Evolutionary conservation across 2,329 filamentous ascomycete genomes (phyloP), one percentile per base, ranked within the genome.

Genomic region (Sordariomycetes sp.): DNA sequence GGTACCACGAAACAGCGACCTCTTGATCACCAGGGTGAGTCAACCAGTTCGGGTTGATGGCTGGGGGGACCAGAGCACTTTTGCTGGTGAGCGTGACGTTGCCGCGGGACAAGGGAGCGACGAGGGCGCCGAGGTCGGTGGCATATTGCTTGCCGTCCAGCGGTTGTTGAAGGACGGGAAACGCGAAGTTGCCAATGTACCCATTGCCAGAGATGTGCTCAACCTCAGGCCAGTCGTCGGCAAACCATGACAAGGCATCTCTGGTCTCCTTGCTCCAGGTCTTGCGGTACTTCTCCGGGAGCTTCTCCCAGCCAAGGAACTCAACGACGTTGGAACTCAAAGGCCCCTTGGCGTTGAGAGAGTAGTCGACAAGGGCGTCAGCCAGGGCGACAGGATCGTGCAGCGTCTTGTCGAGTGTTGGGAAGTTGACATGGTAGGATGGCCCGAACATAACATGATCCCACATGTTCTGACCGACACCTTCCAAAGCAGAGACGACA

Each of bases 391-490:
- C 26, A 2, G 46, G 36, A 21, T 41, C 35, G 15, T 44, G 42
- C 8, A 49, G 33, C 4, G 39, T 42, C 2, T 29, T 44, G 17
- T 42, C 47, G 6, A 49, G 45, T 6, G 45, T 47, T 12, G 41
- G 42, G 14, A 36, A 17, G n/a, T 34, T 37, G 30, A 43, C 33
- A 5, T 32, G 12, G 18, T 39, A 39, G 3, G 39, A 29, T 5
- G 35, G 32, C 6, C 32, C 34, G 12, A 41, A 39, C 20, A 41
- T 12, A 61, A 53, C 42, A 37, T 70, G 69, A 46, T 80, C 74
- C 49, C 75, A 64, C 9, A 80, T 57, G 50, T 79, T 79, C 8
- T 56, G 64, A 11, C 75, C 76, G 3, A 81, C 74, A 23, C 72
- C 75, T 0, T 72, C 73, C 0, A 73, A 58, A 42, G 79, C 63